A percentile compares a stretch with the other conserved stretches of the same genome.
These are phyloP conservation scores for Phoenix dactylifera DNA, from an alignment of 176 grass and related monocot species.

Conservation along the genomic window DNA sequence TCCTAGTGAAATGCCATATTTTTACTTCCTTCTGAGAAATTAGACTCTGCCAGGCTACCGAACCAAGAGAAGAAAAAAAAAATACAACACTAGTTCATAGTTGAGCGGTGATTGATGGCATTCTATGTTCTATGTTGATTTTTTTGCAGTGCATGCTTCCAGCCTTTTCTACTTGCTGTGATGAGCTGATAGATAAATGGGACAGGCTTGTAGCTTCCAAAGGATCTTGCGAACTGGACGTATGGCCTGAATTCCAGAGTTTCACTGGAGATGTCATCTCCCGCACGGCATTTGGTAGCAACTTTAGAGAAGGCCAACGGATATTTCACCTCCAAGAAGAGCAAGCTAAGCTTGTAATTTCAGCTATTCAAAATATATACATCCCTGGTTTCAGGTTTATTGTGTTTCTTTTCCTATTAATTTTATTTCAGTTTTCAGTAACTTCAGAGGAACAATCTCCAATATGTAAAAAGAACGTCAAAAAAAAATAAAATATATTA, in stretches of 20 bases:
- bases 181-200: conserved; percentile 46
- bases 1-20: too few species aligned
- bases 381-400: conserved; percentile 43
- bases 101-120: too few species aligned
- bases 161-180: conserved; percentile 43
- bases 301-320: conserved; percentile 41
- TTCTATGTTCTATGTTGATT: not conserved
- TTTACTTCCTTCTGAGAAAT: too few species aligned
- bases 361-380: conserved; percentile 7
- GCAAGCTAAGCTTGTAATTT: conserved; percentile 16
- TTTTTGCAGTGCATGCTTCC: conserved; percentile 50
- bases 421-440: not conserved
- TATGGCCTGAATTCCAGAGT: conserved; percentile 40
- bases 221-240: too few species aligned
- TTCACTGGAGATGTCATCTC: conserved; percentile 76
- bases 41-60: too few species aligned
- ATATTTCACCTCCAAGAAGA: conserved; percentile 55
- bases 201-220: conserved; percentile 22
- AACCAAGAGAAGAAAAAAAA: too few species aligned
- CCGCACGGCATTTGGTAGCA: conserved; percentile 58
- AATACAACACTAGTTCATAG: not conserved
- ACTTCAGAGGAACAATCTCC: too few species aligned
- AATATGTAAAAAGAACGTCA: too few species aligned
- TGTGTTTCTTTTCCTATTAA: conserved; percentile 3
- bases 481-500: too few species aligned